phyloP scores from a whole-genome alignment of 164 flowering plant species.

The Tinospora cordifolia region DNA sequence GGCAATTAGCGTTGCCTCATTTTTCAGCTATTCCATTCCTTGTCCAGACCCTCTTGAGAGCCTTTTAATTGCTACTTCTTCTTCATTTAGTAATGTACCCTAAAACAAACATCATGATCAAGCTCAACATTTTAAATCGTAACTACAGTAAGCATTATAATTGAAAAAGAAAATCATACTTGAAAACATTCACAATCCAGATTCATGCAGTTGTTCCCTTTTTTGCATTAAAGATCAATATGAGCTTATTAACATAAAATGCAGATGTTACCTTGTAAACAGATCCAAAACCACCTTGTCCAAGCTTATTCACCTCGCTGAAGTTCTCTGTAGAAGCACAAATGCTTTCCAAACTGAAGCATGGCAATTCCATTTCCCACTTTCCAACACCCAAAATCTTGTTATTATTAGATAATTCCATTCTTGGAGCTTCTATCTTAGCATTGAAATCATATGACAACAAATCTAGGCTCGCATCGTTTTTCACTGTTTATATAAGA shows the following conservation, averaged over 20 bases:
- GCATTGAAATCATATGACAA: neutral
- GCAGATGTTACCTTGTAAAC: neutral
- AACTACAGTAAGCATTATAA: no score
- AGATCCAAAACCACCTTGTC: slow-evolving; percentile 1
- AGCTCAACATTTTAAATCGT: no score
- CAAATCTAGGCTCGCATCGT: neutral
- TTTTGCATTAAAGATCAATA: no score
- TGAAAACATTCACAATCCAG: no score
- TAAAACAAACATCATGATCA: no score
- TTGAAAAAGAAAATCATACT: no score
- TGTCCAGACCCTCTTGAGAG: neutral
- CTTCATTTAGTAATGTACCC: neutral
- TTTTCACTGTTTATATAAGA: neutral
- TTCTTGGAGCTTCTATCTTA: neutral
- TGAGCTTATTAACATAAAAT: neutral
- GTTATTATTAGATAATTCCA: neutral
- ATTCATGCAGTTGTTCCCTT: no score
- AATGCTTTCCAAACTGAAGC: slow-evolving; percentile 5
- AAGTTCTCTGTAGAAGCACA: neutral
- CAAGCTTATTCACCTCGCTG: neutral
- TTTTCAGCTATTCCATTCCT: neutral
- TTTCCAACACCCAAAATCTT: neutral
- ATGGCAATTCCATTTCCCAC: slow-evolving; percentile 10
- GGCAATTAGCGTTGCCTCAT: neutral
- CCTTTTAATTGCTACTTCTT: neutral